Base-by-base conservation (phyloP, 2,329 filamentous ascomycete species). In the Aspergillus ochraceoroseus region DNA sequence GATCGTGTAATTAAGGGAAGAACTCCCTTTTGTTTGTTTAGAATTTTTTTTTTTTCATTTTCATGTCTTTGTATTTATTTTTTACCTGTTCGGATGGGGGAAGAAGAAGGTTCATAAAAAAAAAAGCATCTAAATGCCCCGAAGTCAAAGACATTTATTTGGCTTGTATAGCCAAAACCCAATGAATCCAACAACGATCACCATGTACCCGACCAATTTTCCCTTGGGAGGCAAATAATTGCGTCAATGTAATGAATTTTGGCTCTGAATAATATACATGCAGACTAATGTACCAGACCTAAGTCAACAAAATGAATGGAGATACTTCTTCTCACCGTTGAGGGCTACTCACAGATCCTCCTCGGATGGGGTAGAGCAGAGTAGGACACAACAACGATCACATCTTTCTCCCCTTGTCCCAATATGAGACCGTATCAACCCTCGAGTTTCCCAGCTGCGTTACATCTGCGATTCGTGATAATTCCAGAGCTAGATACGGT, bases 41-140 rank as follows among this genome's bases (percentile, higher is more conserved):
- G 15, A 29, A 19, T 23, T 9, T 25, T 23, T 33, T 41, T 38
- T 35, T 43, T 17, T 43, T 43, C 36, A 28, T 42, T 46, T 46
- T 31, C 32, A 43, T 46, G 40, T 47, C 32, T 34, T 45, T 46
- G 32, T 49, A 49, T 45, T 44, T 40, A 25, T 48, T 27, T 28
- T 25, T 9, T 33, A 20, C 14, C 33, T 14, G 20, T 38, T 39
- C 18, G 20, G 20, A 22, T 20, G 34, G 27, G n/a, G 11, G 5
- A 26, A 26, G 41, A 47, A 49, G 42, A 47, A 25, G 30, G 43
- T 38, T 25, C n/a, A n/a, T n/a, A n/a, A 34, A 30, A 41, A 45
- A 45, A 39, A 44, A 19, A 17, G 18, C 20, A 34, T 27, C 28
- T 23, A 23, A 20, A 17, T n/a, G 11, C 15, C 22, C 22, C 35